Base-by-base conservation (phyloP, 2,329 filamentous ascomycete genomes). In the Exophiala mesophila region DNA sequence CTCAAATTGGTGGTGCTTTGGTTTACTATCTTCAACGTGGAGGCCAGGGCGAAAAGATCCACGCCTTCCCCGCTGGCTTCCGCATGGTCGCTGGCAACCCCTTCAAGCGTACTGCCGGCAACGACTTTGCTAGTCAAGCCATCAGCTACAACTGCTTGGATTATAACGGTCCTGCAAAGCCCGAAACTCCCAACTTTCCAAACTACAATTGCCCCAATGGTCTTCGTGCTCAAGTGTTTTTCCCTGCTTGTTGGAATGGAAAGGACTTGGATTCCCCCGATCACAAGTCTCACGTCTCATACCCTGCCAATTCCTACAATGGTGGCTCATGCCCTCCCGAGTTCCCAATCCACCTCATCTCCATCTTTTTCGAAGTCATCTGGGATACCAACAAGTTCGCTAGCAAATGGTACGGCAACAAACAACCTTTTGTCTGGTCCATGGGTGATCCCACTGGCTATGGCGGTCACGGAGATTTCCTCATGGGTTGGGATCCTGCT, bases 61-160 rank as follows among this genome's bases (percentile, higher is more conserved):
- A 74, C 55, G 71, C 83, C 10, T 89, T 88, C 68, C 85, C 85
- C 8, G 59, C 72, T 7, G 82, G 81, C 15, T 73, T 90, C 53
- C 77, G 80, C 58, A 86, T 90, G 70, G 57, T 89, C 41, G 78
- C 74, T 46, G 85, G 85, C 37, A 71, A 86, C 57, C 65, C 77
- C 9, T 70, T 60, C 58, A 68, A 72, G 45, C 76, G 83, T 41
- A 68, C 73, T 15, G 73, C 74, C 49, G 80, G 80, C n/a, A 59
- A 64, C 29, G 68, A 68, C 36, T 74, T 74, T 28, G 72, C 72
- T 38, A 68, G 70, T 39, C 66, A 76, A 24, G 80, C 77, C 17
- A 68, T 81, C 33, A 73, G 66, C 31, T 56, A 56, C 39, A 69
- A 69, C 42, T 83, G 80, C 52, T 65, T 82, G 8, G 68, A 68